These are phyloP conservation scores for Linnemannia exigua DNA, from an alignment of 192 early-diverging fungal genomes.

Conservation along the genomic window DNA sequence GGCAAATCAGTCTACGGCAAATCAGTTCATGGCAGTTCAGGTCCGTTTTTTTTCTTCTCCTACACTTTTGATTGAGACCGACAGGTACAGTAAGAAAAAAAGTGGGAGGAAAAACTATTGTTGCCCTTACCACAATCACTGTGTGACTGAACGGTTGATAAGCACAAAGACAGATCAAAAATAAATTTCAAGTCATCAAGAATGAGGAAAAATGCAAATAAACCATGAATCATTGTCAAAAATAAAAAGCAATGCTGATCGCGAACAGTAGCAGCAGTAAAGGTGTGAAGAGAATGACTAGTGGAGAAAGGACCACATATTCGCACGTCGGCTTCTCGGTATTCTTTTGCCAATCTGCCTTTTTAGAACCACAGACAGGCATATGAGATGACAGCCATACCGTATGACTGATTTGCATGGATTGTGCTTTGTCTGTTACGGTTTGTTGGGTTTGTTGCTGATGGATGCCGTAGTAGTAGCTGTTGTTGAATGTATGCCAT, in stretches of 20 bases:
- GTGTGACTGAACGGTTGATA: background rate
- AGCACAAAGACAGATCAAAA: background rate
- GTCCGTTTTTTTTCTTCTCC: background rate
- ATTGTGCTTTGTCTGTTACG: background rate
- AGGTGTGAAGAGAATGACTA: background rate
- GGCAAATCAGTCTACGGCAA: background rate
- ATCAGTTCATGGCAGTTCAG: background rate
- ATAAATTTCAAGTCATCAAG: no score
- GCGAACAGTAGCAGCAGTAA: background rate
- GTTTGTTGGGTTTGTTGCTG: background rate
- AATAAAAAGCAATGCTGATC: background rate
- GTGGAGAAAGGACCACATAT: background rate
- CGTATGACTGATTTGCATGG: no score
- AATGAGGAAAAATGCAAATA: no score
- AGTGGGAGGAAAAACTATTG: background rate
- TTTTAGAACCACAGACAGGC: background rate
- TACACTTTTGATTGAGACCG: background rate
- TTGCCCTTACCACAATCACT: background rate
- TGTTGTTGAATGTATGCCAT: no score
- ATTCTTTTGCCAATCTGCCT: slow-evolving; percentile 36
- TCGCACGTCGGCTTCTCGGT: slow-evolving; percentile 19
- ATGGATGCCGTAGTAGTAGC: no score
- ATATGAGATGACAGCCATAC: background rate
- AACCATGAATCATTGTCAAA: no score
- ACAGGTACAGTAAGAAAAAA: background rate